Evolutionary conservation across 1,139 yeast species (phyloP), one percentile per base, ranked within the genome.

Genomic region (Ogataea hybrid): DNA sequence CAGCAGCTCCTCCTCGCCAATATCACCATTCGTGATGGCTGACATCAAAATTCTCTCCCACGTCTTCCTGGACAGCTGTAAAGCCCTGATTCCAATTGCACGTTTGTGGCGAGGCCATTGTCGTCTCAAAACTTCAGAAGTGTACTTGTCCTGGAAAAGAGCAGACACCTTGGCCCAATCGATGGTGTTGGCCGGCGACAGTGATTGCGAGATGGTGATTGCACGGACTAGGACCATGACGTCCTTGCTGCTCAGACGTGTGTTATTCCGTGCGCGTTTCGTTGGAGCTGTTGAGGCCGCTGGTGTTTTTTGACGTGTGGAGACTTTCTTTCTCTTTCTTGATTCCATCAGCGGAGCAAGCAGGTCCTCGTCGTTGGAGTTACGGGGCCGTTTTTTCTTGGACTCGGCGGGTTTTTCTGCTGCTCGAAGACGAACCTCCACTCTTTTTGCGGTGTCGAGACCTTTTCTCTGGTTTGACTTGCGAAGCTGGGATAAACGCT

Each of bases 51-150:
- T 67, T 16, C 65, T 63, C 52, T 82, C 87, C 75, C 86, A 84
- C 3, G 75, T 71, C 37, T 72, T 72, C 32, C 73, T 69, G 0
- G 84, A 82, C 45, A 71, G 70, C 20, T 64, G 63, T 1, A 82
- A 69, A 0, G 77, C 79, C 17, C 70, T 63, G 1, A 75, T 78
- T 2, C 90, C 92, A 54, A 75, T 66, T 53, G 64, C 68, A 47
- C 73, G 75, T 32, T 87, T 68, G 7, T 81, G 67, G 10, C 69
- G 65, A 0, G 81, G 76, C 95, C 95, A 86, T 46, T 73, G 75
- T 35, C 75, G 71, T 41, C 69, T 70, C 12, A 81, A 58, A 2
- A 59, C 48, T 1, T 63, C 71, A 1, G 70, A 64, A 2, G 67
- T 63, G 41, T 57, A 58, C 30, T 64, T 54, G 14, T 63, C 72